Evolutionary conservation across 2,329 filamentous ascomycete genomes (phyloP), one percentile per base, ranked within the genome.

Genomic region (Hirsutella rhossiliensis): DNA sequence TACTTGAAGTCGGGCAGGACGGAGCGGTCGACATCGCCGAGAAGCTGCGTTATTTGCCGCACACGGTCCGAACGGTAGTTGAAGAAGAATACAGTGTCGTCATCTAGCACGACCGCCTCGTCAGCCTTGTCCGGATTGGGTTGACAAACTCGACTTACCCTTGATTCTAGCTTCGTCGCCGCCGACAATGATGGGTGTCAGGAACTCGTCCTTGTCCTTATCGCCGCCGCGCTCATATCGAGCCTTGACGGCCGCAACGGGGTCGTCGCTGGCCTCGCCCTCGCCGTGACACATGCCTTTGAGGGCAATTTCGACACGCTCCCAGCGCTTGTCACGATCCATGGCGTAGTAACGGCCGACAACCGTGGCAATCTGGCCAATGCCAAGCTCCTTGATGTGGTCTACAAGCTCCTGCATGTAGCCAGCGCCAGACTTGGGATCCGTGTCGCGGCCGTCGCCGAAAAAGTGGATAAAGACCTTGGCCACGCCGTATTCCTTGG

Each of bases 281-380:
- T 96, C 87, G 47, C 92, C 90, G 12, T 77, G 71, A 39, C 95
- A 71, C 56, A 98, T 62, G 47, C 87, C 92, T 69, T 92, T 90
- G 62, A 98, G 72, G 54, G 84, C 92, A 54, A 95, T 58, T 72
- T 96, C 87, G 53, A 95, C 75, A 61, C 92, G 79, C 61, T 98
- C 92, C 92, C 92, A 98, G 64, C 92, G 81, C 87, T 97, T 97
- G 66, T 98, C 92, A 55, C 92, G 89, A 73, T 98, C 92, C 92
- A 98, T 98, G 67, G 88, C 87, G 66, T 86, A 98, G 80, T 97
- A 98, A 55, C 90, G 82, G 48, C 92, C 92, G 48, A 97, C 90
- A 40, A 97, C 78, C 32, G 92, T 96, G 29, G 87, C 90, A 52
- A 98, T 78, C 66, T 96, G 76, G 53, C 90, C 92, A 50, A 83